phyloP scores from a whole-genome alignment of 1,284 basidiomycete species.

The Boletellus sp. region DNA sequence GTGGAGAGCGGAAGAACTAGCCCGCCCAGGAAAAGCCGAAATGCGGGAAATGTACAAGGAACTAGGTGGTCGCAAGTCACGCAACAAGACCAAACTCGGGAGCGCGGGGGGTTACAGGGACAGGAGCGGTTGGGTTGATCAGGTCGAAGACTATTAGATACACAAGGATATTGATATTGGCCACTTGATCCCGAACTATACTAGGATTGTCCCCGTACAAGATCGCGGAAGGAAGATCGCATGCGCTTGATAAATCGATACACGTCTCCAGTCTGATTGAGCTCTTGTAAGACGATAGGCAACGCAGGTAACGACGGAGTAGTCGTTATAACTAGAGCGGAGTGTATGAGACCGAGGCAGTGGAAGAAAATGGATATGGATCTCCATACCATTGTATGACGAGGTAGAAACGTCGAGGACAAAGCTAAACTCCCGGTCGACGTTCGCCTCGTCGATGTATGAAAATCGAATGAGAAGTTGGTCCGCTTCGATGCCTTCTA shows the following conservation, averaged over 20 bases:
- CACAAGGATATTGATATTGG: too few relatives aligned
- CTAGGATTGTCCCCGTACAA: constrained; percentile 12
- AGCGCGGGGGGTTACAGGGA: constrained; percentile 54
- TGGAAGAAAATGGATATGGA: background rate
- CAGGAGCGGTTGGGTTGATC: constrained; percentile 62
- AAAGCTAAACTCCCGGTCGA: constrained; percentile 66
- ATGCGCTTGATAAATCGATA: constrained; percentile 60
- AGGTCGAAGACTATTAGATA: constrained; percentile 30
- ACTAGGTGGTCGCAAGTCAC: constrained; percentile 78
- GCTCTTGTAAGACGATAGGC: constrained; percentile 57
- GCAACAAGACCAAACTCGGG: constrained; percentile 63
- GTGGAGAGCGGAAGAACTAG: constrained; percentile 61
- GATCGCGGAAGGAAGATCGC: constrained; percentile 40
- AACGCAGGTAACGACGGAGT: constrained; percentile 63
- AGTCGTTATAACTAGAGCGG: constrained; percentile 56
- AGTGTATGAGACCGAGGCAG: background rate
- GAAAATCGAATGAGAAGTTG: constrained; percentile 73
- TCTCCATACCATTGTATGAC: constrained; percentile 60
- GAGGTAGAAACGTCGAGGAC: constrained; percentile 68
- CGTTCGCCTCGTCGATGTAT: constrained; percentile 57
- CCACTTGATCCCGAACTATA: background rate
- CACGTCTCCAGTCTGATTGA: constrained; percentile 62
- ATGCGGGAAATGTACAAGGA: constrained; percentile 90
- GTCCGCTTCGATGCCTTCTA: constrained; percentile 75
- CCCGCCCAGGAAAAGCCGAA: constrained; percentile 67